Percentiles rank a stretch among this genome's conserved stretches.
These are phyloP conservation scores for Phyllosticta citrichinensis DNA, from an alignment of 2,329 filamentous ascomycete genomes.

Conservation along the genomic window DNA sequence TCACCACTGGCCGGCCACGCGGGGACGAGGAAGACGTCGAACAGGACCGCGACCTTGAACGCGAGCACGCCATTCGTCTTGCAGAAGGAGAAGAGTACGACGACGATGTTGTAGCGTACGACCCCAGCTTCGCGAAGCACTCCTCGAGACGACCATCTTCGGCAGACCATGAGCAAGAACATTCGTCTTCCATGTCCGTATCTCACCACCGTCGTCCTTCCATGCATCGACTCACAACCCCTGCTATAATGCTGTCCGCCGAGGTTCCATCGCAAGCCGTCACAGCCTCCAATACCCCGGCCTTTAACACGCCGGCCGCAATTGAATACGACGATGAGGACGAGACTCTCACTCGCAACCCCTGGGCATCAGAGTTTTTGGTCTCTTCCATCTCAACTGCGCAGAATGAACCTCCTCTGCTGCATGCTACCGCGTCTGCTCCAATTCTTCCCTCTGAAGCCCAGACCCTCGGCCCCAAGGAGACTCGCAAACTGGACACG, in stretches of 20 bases:
- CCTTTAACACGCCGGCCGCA: constrained; percentile 1
- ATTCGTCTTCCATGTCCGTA: neutral
- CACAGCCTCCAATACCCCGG: neutral
- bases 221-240: constrained; percentile 2
- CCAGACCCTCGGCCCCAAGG: constrained; percentile 1
- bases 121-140: neutral
- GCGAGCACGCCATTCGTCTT: constrained; percentile 1
- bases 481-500: neutral
- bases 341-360: constrained; percentile 5
- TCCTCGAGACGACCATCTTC: neutral
- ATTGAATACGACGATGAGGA: constrained; percentile 1
- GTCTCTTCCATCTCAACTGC: neutral
- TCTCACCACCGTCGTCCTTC: constrained; percentile 6
- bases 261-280: constrained; percentile 7
- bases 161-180: neutral
- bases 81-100: constrained; percentile 1
- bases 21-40: constrained; percentile 37
- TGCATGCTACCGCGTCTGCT: constrained; percentile 21
- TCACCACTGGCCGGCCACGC: constrained; percentile 69
- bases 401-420: constrained; percentile 14
- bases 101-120: constrained; percentile 1
- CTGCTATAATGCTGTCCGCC: constrained; percentile 1
- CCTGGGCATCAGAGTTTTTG: constrained; percentile 4
- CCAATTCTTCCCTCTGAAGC: constrained; percentile 17
- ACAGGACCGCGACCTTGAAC: neutral